Base-by-base conservation (phyloP, 495 filamentous ascomycete species). In the Penicillium bialowiezense region DNA sequence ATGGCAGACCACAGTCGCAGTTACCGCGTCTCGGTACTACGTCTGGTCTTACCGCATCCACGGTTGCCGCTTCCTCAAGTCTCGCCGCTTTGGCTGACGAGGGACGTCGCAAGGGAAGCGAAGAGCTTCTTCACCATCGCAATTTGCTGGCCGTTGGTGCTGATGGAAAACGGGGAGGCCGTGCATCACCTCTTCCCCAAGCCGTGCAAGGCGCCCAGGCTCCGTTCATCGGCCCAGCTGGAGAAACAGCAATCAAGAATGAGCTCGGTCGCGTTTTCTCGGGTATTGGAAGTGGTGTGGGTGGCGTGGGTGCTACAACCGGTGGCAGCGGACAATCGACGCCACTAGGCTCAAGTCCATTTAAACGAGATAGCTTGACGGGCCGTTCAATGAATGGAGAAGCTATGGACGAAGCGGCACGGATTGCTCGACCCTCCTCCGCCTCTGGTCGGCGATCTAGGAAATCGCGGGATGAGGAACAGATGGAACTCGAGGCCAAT, bases 231-330 rank as follows among this genome's bases (percentile, higher is more conserved):
- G 86, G 86, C 12, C 86, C 88, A 2, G 81, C 82, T 18, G 86
- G 83, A 5, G 90, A 95, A 56, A 84, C 90, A 0, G 82, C 83
- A 8, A 91, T 96, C 59, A 96, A 95, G 75, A 91, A 84, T 62
- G 91, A 95, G 58, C 87, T 96, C 61, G 90, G 90, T 7, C 81
- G 88, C 24, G 92, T 96, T 72, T 96, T 96, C 68, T 87, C 88
- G 3, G 91, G 91, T 15, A 87, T 96, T 56, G 90, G 91, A 32
- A 91, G 86, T 66, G 91, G 90, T 34, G 84, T 91, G 5, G 84
- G 88, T 23, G 82, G 78, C 36, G 76, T 81, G 35, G 75, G 77
- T 1, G 75, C 78, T 10, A 74, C 78, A 4, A 56, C 77, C 7
- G 75, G 70, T 7, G 74, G 68, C 37, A 82, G 77, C 54, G 78